A percentile compares a stretch with the other conserved stretches of the same genome.
Evolutionary conservation across 495 filamentous ascomycete species (phyloP).

Genomic region (Tuber aestivum): DNA sequence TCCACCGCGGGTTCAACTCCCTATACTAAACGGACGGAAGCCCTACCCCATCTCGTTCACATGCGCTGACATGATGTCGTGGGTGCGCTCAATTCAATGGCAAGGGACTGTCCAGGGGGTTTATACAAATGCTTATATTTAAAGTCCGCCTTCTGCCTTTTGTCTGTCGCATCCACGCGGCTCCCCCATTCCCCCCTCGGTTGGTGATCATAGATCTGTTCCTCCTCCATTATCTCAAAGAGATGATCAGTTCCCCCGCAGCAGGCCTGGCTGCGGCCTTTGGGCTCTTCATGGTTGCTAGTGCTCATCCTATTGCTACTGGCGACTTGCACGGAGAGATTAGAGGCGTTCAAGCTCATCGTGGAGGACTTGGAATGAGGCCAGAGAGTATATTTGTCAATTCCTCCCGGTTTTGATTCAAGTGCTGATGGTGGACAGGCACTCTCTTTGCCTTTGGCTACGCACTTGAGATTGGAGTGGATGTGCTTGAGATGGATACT

Average conservation of each 20-base stretch:
- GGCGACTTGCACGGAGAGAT: slow-evolving; percentile 1
- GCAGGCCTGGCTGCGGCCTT: slow-evolving; percentile 10
- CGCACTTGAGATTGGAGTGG: slow-evolving; percentile 39
- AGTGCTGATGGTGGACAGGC: slow-evolving; percentile 13
- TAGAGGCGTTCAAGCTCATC: slow-evolving; percentile 32
- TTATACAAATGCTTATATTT: slow-evolving; percentile 5
- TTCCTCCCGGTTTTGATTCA: background rate
- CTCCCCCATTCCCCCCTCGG: background rate
- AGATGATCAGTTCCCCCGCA: slow-evolving; percentile 20
- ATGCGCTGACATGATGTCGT: background rate
- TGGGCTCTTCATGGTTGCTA: slow-evolving; percentile 14
- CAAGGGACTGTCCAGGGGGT: background rate
- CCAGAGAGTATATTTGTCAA: slow-evolving; percentile 31
- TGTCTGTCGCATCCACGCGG: background rate
- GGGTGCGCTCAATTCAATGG: slow-evolving; percentile 6
- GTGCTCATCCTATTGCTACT: slow-evolving; percentile 13
- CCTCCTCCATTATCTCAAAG: background rate
- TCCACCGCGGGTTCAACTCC: background rate
- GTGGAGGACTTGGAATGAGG: slow-evolving; percentile 37
- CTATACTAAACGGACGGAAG: slow-evolving; percentile 18
- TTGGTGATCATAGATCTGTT: slow-evolving; percentile 7
- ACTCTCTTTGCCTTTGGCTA: slow-evolving; percentile 41
- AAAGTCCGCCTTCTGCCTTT: slow-evolving; percentile 15
- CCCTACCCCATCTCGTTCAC: background rate
- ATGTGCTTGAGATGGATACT: slow-evolving; percentile 42